Percentiles rank a stretch among this genome's conserved stretches.
Conservation (phyloP, 257 asterid species). For the Petunia axillaris region DNA sequence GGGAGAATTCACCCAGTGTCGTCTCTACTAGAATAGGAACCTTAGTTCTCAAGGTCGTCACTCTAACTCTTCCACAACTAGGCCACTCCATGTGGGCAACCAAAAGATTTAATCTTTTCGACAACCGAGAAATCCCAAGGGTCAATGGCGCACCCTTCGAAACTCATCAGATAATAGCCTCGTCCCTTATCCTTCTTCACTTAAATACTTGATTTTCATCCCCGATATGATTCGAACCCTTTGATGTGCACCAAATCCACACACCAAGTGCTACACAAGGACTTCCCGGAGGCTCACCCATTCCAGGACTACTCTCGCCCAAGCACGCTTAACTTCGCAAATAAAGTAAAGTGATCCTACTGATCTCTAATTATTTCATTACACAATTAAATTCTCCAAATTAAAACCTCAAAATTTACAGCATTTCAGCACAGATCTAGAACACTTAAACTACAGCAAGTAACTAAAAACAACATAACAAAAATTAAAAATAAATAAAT, state of each 20-base stretch:
- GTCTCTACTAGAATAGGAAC: not conserved
- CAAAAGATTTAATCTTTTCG: not conserved
- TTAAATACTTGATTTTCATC: no score
- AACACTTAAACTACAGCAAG: slow-evolving; percentile 12
- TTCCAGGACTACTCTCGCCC: no score
- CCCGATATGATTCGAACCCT: no score
- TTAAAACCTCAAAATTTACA: not conserved
- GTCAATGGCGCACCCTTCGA: no score
- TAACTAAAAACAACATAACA: not conserved
- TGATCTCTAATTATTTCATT: not conserved
- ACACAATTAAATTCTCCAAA: not conserved
- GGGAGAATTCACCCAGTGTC: not conserved
- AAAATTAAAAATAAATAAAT: not conserved
- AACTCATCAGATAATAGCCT: no score
- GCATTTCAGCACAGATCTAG: not conserved
- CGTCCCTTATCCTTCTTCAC: no score
- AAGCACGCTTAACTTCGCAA: no score
- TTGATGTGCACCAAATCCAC: no score
- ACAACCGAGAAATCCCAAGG: no score
- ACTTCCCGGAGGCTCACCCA: no score
- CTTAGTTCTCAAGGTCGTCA: not conserved
- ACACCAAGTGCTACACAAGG: no score
- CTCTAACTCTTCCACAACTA: not conserved
- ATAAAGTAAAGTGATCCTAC: not conserved
- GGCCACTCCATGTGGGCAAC: not conserved